phyloP scores from a whole-genome alignment of 2,329 filamentous ascomycete genomes.

The Aureobasidium lini region DNA sequence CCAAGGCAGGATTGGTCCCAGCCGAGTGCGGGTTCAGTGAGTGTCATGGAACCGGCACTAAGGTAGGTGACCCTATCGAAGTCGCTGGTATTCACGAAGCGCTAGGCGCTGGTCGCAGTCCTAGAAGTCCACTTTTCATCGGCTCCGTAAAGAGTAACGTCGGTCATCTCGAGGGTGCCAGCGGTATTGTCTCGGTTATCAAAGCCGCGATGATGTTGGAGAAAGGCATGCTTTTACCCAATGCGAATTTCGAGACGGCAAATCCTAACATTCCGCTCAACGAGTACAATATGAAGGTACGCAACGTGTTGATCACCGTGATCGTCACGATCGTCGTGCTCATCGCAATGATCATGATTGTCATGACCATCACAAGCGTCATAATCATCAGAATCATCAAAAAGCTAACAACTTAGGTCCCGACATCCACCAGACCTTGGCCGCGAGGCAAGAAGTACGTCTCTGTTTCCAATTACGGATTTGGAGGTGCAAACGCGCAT shows the following conservation, averaged over 20 bases:
- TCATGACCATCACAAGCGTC: background rate
- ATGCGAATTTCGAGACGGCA: background rate
- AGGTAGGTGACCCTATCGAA: slow-evolving; percentile 23
- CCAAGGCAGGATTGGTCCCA: slow-evolving; percentile 28
- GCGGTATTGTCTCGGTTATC: slow-evolving; percentile 34
- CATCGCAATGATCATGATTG: background rate
- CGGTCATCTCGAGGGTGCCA: slow-evolving; percentile 45
- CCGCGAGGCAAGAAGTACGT: slow-evolving; percentile 9
- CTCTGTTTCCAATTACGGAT: slow-evolving; percentile 21
- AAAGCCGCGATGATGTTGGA: slow-evolving; percentile 26
- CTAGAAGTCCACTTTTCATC: slow-evolving; percentile 3
- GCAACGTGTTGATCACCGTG: background rate
- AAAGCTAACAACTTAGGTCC: background rate
- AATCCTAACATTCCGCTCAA: background rate
- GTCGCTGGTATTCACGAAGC: slow-evolving; percentile 22
- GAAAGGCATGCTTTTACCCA: slow-evolving; percentile 22
- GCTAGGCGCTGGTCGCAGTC: slow-evolving; percentile 10
- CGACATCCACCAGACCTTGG: background rate
- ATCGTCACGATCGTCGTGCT: background rate
- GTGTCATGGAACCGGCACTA: slow-evolving; percentile 24
- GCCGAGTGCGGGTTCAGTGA: slow-evolving; percentile 18
- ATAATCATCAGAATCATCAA: background rate
- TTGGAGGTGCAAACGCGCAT: slow-evolving; percentile 24
- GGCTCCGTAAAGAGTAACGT: slow-evolving; percentile 25
- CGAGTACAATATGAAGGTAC: slow-evolving; percentile 4